Percentiles rank a stretch among this genome's conserved stretches.
Conservation (phyloP, 768 basidiomycete species). For the Boletus subcaerulescens region DNA sequence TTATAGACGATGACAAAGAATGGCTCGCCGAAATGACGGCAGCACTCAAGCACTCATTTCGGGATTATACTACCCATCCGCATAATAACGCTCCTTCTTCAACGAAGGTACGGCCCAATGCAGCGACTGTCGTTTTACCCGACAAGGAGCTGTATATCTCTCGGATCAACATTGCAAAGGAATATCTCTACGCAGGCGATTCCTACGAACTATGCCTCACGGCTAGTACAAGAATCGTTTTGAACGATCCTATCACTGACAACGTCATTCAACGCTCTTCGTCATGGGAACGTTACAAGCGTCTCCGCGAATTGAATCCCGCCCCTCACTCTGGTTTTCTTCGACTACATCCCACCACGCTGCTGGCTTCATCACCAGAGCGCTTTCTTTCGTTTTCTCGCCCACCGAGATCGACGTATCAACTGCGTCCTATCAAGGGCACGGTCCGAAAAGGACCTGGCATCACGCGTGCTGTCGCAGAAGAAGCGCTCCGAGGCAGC, state of each 20-base stretch:
- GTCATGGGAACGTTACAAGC: conserved; percentile 75
- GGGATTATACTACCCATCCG: conserved; percentile 11
- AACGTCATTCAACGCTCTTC: conserved; percentile 18
- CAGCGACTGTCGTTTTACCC: conserved; percentile 47
- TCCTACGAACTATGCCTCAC: conserved; percentile 94
- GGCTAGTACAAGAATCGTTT: conserved; percentile 57
- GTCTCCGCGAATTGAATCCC: conserved; percentile 72
- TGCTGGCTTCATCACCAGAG: conserved; percentile 89
- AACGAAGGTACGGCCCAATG: conserved; percentile 22
- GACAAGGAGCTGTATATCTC: conserved; percentile 59
- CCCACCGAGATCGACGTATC: conserved; percentile 60
- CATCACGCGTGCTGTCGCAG: conserved; percentile 63
- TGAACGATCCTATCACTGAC: conserved; percentile 35
- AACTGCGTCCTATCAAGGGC: conserved; percentile 94
- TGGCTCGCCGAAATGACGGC: conserved; percentile 54
- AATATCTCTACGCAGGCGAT: conserved; percentile 76
- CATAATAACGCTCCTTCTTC: conserved; percentile 21
- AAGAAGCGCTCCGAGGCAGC: conserved; percentile 58
- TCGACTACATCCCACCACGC: conserved; percentile 69
- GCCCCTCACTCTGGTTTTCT: conserved; percentile 86
- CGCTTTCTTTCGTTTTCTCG: conserved; percentile 83
- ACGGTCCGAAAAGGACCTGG: conserved; percentile 72
- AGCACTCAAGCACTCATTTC: conserved; percentile 13
- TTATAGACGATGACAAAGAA: conserved; percentile 51
- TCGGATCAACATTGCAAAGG: conserved; percentile 67